Conservation (phyloP, 2,329 filamentous ascomycete genomes). For the Neofusicoccum sp. region DNA sequence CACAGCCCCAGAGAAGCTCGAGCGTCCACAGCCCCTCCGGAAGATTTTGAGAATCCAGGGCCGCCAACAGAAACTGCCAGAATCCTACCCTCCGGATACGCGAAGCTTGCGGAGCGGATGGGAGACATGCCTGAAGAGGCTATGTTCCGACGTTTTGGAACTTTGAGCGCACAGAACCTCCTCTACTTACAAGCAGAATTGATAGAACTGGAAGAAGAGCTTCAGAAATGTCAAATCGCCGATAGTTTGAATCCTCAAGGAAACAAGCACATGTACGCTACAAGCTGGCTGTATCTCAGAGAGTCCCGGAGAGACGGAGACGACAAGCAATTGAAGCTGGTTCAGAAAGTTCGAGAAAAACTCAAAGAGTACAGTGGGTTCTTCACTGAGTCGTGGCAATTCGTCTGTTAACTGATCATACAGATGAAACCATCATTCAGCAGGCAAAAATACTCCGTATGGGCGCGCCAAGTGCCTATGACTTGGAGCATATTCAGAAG, state of each 20-base stretch:
- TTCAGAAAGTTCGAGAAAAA: neutral
- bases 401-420: neutral
- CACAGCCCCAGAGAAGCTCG: too few relatives aligned
- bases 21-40: too few relatives aligned
- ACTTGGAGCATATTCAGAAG: neutral
- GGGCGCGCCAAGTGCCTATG: neutral
- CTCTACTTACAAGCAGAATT: conserved; percentile 11
- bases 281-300: neutral
- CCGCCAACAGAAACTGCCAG: too few relatives aligned
- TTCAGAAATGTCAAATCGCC: neutral
- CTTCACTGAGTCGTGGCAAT: too few relatives aligned
- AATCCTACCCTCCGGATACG: neutral
- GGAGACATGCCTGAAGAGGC: neutral
- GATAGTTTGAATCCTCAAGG: too few relatives aligned
- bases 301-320: neutral
- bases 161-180: neutral
- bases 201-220: neutral
- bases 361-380: neutral
- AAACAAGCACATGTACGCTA: too few relatives aligned
- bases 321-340: neutral
- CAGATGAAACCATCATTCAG: neutral
- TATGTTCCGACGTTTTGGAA: conserved; percentile 6
- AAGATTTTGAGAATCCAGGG: too few relatives aligned
- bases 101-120: neutral
- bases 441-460: neutral